These are phyloP conservation scores for Perkinsus olseni DNA, from an alignment of 169 alveolate species.

Conservation along the genomic window DNA sequence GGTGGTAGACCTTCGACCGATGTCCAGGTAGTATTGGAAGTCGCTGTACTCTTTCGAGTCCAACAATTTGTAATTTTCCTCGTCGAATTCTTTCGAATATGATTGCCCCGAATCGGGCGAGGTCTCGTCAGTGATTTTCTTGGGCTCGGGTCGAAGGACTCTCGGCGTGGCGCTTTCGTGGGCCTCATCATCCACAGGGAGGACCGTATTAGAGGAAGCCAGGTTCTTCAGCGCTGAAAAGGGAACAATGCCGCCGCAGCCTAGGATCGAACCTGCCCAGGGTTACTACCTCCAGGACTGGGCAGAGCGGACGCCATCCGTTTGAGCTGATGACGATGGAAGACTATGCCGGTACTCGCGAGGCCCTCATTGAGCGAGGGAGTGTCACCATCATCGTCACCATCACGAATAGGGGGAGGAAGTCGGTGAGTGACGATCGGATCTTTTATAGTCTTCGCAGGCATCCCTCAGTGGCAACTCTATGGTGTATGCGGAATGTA, in stretches of 20 bases:
- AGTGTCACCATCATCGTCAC: too few relatives aligned
- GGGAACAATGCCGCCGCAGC: background rate
- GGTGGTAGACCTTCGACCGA: background rate
- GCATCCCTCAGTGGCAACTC: too few relatives aligned
- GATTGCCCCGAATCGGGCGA: background rate
- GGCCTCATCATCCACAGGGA: background rate
- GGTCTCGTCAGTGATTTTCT: background rate
- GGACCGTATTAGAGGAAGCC: background rate
- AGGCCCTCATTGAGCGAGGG: background rate
- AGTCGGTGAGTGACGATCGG: too few relatives aligned
- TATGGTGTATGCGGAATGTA: too few relatives aligned
- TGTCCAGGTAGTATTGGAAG: background rate
- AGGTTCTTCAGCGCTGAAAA: background rate
- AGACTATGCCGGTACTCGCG: background rate
- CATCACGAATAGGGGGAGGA: too few relatives aligned
- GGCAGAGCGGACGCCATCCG: background rate
- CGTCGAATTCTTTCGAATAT: background rate
- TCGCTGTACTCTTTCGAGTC: background rate
- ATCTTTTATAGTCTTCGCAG: too few relatives aligned
- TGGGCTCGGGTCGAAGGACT: background rate
- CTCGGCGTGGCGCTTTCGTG: background rate
- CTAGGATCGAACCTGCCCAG: background rate
- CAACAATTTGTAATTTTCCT: background rate
- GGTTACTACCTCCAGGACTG: background rate
- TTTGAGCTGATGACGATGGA: background rate